phyloP scores from a whole-genome alignment of 345 rosid genomes.

The Brassica rapa region DNA sequence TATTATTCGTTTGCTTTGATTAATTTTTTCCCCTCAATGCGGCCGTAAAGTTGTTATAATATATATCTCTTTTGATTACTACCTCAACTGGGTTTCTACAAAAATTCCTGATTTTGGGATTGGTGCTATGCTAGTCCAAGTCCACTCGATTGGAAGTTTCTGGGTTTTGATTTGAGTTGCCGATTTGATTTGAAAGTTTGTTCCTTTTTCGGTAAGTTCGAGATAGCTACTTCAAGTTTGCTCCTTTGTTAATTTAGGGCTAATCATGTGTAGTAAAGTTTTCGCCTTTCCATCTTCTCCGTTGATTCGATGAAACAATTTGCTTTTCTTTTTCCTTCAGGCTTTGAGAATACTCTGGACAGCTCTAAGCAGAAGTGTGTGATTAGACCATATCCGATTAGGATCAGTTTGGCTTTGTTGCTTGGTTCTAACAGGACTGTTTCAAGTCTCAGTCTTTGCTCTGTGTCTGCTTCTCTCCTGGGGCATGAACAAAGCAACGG shows the following conservation, averaged over 20 bases:
- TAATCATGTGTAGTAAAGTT: neutral
- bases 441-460: conserved; percentile 20
- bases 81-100: conserved; percentile 11
- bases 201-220: conserved; percentile 19
- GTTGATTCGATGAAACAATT: conserved; percentile 2
- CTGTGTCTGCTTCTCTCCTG: conserved; percentile 15
- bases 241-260: conserved; percentile 29
- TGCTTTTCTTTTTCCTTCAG: neutral
- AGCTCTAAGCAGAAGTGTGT: neutral
- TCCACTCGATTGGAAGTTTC: neutral
- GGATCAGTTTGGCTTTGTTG: conserved; percentile 21
- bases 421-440: neutral
- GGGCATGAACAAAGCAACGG: conserved; percentile 30
- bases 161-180: conserved; percentile 13
- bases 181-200: conserved; percentile 17
- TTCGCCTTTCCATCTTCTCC: neutral
- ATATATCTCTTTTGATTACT: neutral
- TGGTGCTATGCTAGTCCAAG: conserved; percentile 13
- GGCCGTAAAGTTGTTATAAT: neutral
- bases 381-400: neutral
- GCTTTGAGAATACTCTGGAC: neutral
- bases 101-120: conserved; percentile 10
- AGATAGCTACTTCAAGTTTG: neutral
- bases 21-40: neutral
- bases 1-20: neutral